Conservation (phyloP, 768 basidiomycete genomes). For the Tephrocybe sp. region DNA sequence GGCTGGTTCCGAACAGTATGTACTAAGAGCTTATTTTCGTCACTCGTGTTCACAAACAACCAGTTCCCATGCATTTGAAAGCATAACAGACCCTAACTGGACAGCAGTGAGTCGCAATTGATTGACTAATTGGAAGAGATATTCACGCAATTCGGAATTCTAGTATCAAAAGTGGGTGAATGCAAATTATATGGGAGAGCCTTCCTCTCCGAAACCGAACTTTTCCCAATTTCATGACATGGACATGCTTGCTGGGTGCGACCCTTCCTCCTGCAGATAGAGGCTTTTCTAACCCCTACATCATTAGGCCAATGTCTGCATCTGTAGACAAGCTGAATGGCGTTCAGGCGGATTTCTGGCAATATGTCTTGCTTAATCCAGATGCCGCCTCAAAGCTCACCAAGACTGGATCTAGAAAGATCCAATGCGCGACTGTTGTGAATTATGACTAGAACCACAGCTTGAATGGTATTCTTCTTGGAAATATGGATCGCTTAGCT, state of each 20-base stretch:
- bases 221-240: background rate
- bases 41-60: too few relatives aligned
- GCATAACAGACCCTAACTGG: too few relatives aligned
- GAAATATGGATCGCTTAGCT: too few relatives aligned
- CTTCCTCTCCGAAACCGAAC: background rate
- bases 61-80: too few relatives aligned
- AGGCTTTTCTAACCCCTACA: background rate
- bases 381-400: background rate
- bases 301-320: background rate
- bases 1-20: too few relatives aligned
- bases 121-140: too few relatives aligned
- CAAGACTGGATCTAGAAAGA: background rate
- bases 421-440: too few relatives aligned
- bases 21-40: too few relatives aligned
- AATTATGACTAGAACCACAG: too few relatives aligned
- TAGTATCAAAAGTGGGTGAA: background rate
- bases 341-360: background rate
- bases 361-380: background rate
- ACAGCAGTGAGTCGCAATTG: too few relatives aligned
- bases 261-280: background rate
- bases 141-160: too few relatives aligned
- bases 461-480: too few relatives aligned
- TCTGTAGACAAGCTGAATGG: background rate
- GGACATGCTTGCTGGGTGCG: background rate
- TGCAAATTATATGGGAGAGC: background rate